Evolutionary conservation across 2,329 filamentous ascomycete genomes (phyloP).

Genomic region (Stachybotrys chartarum): DNA sequence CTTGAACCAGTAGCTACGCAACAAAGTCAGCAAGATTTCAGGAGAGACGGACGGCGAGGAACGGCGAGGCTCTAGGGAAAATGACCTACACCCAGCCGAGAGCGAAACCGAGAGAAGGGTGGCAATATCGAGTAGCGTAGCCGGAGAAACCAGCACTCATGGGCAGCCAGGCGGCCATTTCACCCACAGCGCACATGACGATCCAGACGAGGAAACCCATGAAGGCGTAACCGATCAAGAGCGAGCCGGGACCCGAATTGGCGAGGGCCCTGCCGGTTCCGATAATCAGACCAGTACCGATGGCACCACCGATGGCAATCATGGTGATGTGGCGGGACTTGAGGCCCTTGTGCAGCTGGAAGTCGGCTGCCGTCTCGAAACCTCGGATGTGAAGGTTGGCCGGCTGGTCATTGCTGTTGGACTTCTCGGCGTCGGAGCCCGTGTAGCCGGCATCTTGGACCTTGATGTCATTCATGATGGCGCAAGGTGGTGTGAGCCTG

Average conservation of each 20-base stretch:
- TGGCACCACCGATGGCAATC: conserved; percentile 67
- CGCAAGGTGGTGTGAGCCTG: neutral
- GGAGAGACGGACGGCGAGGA: neutral
- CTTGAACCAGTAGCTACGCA: conserved; percentile 55
- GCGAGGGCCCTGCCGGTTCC: conserved; percentile 52
- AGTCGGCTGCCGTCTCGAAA: conserved; percentile 41
- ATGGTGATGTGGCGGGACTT: conserved; percentile 49
- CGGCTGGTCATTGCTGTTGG: conserved; percentile 8
- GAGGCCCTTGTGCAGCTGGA: conserved; percentile 43
- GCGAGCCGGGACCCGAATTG: conserved; percentile 53
- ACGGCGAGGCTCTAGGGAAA: neutral
- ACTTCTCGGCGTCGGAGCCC: neutral
- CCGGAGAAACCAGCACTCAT: conserved; percentile 73
- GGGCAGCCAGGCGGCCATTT: conserved; percentile 80
- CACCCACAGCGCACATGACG: conserved; percentile 74
- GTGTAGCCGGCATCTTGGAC: neutral
- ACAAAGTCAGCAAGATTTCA: neutral
- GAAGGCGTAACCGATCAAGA: conserved; percentile 64
- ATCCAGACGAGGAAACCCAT: conserved; percentile 69
- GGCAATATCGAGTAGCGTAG: conserved; percentile 72
- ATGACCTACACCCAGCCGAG: conserved; percentile 60
- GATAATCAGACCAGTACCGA: conserved; percentile 69
- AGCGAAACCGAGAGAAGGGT: conserved; percentile 74
- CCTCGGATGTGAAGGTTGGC: conserved; percentile 32
- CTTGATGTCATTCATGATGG: neutral